These are phyloP conservation scores for Marasmius tenuissimus DNA, from an alignment of 1,284 basidiomycete species.

Conservation along the genomic window DNA sequence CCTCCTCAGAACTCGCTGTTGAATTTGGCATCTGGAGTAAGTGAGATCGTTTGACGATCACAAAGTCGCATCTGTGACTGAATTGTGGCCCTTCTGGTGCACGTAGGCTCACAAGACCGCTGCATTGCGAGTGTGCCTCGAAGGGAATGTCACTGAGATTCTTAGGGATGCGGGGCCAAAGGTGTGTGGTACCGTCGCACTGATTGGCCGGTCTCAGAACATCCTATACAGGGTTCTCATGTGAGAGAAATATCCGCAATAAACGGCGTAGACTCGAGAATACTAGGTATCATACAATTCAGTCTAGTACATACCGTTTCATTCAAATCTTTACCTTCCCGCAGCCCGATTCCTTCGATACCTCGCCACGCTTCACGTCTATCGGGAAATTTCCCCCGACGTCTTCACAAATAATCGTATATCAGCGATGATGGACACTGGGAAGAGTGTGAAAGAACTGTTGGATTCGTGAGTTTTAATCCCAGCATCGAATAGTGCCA, in stretches of 20 bases:
- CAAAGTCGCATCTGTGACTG: background rate
- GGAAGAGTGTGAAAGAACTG: constrained; percentile 22
- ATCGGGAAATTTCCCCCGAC: constrained; percentile 33
- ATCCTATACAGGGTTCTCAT: constrained; percentile 6
- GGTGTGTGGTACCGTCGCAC: background rate
- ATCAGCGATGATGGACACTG: constrained; percentile 27
- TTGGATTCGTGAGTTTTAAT: constrained; percentile 18
- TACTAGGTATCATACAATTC: background rate
- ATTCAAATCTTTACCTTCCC: background rate
- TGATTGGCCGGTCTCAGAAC: too few species aligned
- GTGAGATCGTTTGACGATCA: background rate
- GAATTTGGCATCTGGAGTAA: background rate
- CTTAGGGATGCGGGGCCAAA: background rate
- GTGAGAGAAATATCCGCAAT: background rate
- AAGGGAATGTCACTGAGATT: background rate
- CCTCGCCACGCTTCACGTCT: constrained; percentile 35
- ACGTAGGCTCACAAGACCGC: background rate
- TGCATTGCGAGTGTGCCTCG: background rate
- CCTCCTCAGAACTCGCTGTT: constrained; percentile 6
- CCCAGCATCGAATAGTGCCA: too few species aligned
- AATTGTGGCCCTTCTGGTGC: too few species aligned
- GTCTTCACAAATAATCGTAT: constrained; percentile 36
- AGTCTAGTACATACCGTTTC: too few species aligned
- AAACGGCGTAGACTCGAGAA: background rate
- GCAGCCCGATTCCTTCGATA: background rate